Evolutionary conservation across 345 rosid species (phyloP).

Genomic region (Turnera subulata): DNA sequence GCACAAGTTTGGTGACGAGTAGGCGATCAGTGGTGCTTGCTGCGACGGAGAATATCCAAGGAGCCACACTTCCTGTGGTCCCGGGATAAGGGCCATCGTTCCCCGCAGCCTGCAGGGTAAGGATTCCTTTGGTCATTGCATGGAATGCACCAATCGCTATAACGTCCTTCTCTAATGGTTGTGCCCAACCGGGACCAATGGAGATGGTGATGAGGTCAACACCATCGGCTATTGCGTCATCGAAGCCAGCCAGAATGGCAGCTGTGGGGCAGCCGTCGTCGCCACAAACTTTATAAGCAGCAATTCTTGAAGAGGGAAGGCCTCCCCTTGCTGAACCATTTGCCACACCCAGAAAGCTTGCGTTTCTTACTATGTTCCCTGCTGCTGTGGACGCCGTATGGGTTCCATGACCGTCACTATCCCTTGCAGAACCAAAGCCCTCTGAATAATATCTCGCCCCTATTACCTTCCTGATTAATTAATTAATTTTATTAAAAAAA

Average conservation of each 20-base stretch:
- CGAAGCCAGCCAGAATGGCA: not conserved
- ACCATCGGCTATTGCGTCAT: not conserved
- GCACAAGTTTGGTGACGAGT: constrained; percentile 19
- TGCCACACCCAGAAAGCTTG: not conserved
- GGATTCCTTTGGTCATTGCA: not conserved
- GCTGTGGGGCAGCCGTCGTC: not conserved
- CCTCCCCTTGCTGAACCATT: not conserved
- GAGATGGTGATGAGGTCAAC: not conserved
- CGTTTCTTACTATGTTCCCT: not conserved
- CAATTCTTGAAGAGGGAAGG: not conserved
- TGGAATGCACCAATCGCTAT: constrained; percentile 1
- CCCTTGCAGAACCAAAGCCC: not conserved
- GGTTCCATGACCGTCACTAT: constrained; percentile 27
- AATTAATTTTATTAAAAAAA: too few species aligned
- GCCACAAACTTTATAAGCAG: not conserved
- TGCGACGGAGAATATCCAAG: constrained; percentile 31
- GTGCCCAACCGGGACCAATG: not conserved
- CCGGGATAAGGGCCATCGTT: not conserved
- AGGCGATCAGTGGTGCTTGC: constrained; percentile 28
- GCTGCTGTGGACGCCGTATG: constrained; percentile 40
- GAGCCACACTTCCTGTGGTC: constrained; percentile 18
- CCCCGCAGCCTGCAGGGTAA: not conserved
- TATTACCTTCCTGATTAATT: too few species aligned
- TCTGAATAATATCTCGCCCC: not conserved
- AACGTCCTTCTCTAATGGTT: not conserved